A percentile compares a stretch with the other conserved stretches of the same genome.
phyloP scores from a whole-genome alignment of 2,329 filamentous ascomycete species.

The Leptographium flavum region DNA sequence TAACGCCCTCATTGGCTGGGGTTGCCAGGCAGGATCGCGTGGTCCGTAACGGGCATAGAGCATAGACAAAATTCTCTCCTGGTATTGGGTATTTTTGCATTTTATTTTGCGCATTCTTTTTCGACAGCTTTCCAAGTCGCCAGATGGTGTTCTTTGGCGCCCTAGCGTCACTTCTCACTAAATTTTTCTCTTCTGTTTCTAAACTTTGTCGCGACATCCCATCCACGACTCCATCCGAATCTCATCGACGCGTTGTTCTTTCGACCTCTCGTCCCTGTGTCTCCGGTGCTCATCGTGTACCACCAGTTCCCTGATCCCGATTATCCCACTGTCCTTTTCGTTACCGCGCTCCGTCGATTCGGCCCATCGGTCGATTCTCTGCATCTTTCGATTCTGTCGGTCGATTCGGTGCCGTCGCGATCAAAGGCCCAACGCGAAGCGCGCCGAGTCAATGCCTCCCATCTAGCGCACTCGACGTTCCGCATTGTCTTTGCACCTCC shows the following conservation, averaged over 20 bases:
- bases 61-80: background rate
- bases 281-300: too few species aligned
- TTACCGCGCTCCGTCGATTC: background rate
- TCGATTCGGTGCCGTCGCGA: too few species aligned
- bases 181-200: background rate
- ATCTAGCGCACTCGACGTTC: background rate
- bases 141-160: background rate
- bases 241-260: conserved; percentile 1
- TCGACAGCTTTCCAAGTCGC: background rate
- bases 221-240: background rate
- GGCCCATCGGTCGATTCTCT: too few species aligned
- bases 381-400: too few species aligned
- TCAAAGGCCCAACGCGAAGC: background rate
- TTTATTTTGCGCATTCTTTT: too few species aligned
- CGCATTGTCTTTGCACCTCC: background rate
- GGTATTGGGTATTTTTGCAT: too few species aligned
- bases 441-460: conserved; percentile 1
- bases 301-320: background rate
- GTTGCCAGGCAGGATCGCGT: background rate
- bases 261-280: background rate
- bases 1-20: background rate
- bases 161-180: background rate
- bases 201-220: background rate
- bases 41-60: background rate
- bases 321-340: background rate